These are phyloP conservation scores for Fusarium papillatum DNA, from an alignment of 2,329 filamentous ascomycete genomes.

Conservation along the genomic window DNA sequence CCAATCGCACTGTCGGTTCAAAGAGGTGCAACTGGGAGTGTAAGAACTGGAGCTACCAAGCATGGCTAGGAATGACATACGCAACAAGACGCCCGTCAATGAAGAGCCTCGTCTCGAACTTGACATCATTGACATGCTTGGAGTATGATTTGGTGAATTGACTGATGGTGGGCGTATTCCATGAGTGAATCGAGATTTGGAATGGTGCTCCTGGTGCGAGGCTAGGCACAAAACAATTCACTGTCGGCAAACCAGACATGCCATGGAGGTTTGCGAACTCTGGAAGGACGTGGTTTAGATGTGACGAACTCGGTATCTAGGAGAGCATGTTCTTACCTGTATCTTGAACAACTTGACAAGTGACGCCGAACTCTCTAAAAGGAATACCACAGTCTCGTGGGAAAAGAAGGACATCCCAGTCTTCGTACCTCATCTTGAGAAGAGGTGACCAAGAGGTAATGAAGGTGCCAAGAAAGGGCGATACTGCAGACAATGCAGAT, in stretches of 20 bases:
- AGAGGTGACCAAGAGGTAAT: slow-evolving; percentile 22
- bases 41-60: background rate
- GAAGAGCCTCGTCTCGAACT: slow-evolving; percentile 76
- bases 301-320: no score
- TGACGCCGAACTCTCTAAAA: slow-evolving; percentile 85
- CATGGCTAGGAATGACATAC: slow-evolving; percentile 54
- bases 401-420: slow-evolving; percentile 90
- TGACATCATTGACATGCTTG: slow-evolving; percentile 67
- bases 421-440: slow-evolving; percentile 81
- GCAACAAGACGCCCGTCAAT: slow-evolving; percentile 76
- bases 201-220: slow-evolving; percentile 71
- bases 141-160: slow-evolving; percentile 68
- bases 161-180: slow-evolving; percentile 73
- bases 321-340: slow-evolving; percentile 50
- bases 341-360: slow-evolving; percentile 77
- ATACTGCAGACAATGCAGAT: slow-evolving; percentile 4
- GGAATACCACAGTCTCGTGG: slow-evolving; percentile 76
- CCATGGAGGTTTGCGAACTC: slow-evolving; percentile 67
- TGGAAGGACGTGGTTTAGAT: slow-evolving; percentile 40
- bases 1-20: slow-evolving; percentile 64
- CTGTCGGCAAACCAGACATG: slow-evolving; percentile 69
- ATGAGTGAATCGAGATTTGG: slow-evolving; percentile 81
- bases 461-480: slow-evolving; percentile 13
- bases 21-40: slow-evolving; percentile 63
- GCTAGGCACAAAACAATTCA: slow-evolving; percentile 81